Percentiles rank a stretch among this genome's conserved stretches.
phyloP scores from a whole-genome alignment of 176 grass and related monocot genomes.

The Areca catechu region DNA sequence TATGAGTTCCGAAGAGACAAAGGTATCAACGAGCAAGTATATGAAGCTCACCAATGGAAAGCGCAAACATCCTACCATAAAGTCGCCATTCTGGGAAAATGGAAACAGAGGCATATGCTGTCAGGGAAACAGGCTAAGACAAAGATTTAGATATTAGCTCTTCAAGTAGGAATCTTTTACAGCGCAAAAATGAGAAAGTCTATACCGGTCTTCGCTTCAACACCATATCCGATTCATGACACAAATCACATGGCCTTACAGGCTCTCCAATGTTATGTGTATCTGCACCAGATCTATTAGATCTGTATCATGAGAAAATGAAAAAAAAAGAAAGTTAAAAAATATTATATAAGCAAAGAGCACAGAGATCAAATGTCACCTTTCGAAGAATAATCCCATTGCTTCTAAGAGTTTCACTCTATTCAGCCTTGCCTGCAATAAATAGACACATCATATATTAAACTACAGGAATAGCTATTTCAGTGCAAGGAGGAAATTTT shows the following conservation, averaged over 20 bases:
- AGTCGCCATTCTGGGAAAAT: slow-evolving; percentile 48
- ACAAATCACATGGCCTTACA: slow-evolving; percentile 67
- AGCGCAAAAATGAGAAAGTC: slow-evolving; percentile 1
- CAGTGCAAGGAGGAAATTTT: too few species aligned
- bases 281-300: slow-evolving; percentile 49
- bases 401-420: slow-evolving; percentile 84
- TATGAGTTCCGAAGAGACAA: too few species aligned
- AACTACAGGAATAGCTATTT: not conserved
- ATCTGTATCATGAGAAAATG: slow-evolving; percentile 32
- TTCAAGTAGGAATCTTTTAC: too few species aligned
- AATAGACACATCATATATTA: slow-evolving; percentile 10
- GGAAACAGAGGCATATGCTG: not conserved
- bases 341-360: slow-evolving; percentile 15
- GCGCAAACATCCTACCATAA: slow-evolving; percentile 69
- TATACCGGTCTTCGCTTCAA: slow-evolving; percentile 51
- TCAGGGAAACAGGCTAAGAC: too few species aligned
- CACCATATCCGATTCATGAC: slow-evolving; percentile 73
- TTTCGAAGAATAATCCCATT: slow-evolving; percentile 84
- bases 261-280: slow-evolving; percentile 35
- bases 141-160: too few species aligned
- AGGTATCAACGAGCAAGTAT: too few species aligned
- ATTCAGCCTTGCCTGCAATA: slow-evolving; percentile 57
- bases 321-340: slow-evolving; percentile 7
- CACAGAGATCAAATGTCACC: slow-evolving; percentile 36
- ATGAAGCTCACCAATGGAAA: slow-evolving; percentile 54